Percentiles rank a stretch among this genome's conserved stretches.
These are phyloP conservation scores for Tranzscheliella williamsii DNA, from an alignment of 1,284 basidiomycete genomes.

Conservation along the genomic window DNA sequence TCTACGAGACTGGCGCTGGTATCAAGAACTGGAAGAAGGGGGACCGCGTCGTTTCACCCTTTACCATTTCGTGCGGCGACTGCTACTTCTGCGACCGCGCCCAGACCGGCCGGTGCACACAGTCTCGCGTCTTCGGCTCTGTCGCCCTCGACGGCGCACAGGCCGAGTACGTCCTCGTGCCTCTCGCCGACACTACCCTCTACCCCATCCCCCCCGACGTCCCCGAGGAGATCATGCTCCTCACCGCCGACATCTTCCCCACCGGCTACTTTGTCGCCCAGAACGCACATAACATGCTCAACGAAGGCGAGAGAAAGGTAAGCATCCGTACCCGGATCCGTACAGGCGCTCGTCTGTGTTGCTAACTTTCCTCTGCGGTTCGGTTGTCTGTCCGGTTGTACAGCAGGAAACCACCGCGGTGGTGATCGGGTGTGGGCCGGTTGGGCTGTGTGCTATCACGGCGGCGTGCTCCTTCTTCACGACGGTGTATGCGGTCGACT, in stretches of 20 bases:
- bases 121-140: constrained; percentile 73
- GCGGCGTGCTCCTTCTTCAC: constrained; percentile 62
- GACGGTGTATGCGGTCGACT: constrained; percentile 59
- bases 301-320: constrained; percentile 44
- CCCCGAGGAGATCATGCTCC: constrained; percentile 63
- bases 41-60: constrained; percentile 82
- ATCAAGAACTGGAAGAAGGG: constrained; percentile 73
- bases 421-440: constrained; percentile 63
- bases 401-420: constrained; percentile 29
- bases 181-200: constrained; percentile 76
- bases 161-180: constrained; percentile 79
- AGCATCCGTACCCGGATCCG: too few relatives aligned
- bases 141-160: constrained; percentile 77
- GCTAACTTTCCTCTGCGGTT: background rate
- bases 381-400: background rate
- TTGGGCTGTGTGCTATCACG: constrained; percentile 63
- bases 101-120: constrained; percentile 74
- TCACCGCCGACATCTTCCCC: constrained; percentile 69
- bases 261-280: constrained; percentile 71
- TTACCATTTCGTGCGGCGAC: constrained; percentile 72
- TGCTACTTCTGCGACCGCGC: constrained; percentile 71
- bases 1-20: constrained; percentile 72
- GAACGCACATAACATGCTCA: constrained; percentile 65
- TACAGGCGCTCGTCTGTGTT: too few relatives aligned
- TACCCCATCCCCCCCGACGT: constrained; percentile 68